Evolutionary conservation across 768 basidiomycete genomes (phyloP).

Genomic region (Obba rivulosa): DNA sequence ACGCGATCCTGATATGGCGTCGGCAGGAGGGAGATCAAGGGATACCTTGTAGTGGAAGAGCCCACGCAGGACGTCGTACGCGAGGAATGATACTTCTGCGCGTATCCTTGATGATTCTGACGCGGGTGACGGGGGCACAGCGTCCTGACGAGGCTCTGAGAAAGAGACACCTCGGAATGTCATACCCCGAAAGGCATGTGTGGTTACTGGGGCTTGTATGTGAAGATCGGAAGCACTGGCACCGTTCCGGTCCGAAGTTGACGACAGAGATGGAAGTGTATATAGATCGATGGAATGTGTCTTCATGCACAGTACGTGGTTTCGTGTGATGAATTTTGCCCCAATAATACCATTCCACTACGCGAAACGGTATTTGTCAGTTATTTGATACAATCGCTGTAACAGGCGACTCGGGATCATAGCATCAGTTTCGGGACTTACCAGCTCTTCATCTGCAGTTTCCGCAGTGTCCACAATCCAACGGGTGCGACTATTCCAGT

Average conservation of each 20-base stretch:
- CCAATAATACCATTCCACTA: constrained; percentile 40
- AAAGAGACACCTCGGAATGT: constrained; percentile 34
- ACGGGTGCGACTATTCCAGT: constrained; percentile 29
- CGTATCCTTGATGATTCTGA: constrained; percentile 13
- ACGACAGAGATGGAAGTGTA: constrained; percentile 12
- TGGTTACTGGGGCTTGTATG: constrained; percentile 6
- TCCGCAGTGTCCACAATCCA: constrained; percentile 18
- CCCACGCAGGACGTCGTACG: constrained; percentile 38
- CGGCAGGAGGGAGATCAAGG: constrained; percentile 16
- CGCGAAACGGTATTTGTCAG: background rate
- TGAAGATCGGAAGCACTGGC: background rate
- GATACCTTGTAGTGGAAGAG: constrained; percentile 44
- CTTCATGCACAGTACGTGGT: constrained; percentile 46
- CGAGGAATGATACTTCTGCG: constrained; percentile 41
- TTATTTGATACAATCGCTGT: background rate
- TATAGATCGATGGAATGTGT: constrained; percentile 46
- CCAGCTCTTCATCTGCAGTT: constrained; percentile 28
- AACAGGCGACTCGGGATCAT: background rate
- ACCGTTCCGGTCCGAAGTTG: background rate
- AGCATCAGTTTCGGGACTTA: constrained; percentile 21
- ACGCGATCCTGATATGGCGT: background rate
- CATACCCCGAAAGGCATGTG: constrained; percentile 14
- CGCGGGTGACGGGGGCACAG: background rate
- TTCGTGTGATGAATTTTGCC: constrained; percentile 40
- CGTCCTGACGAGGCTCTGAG: constrained; percentile 4